Evolutionary conservation across 129 eudicot genomes (phyloP).

Genomic region (Mikania micrantha): DNA sequence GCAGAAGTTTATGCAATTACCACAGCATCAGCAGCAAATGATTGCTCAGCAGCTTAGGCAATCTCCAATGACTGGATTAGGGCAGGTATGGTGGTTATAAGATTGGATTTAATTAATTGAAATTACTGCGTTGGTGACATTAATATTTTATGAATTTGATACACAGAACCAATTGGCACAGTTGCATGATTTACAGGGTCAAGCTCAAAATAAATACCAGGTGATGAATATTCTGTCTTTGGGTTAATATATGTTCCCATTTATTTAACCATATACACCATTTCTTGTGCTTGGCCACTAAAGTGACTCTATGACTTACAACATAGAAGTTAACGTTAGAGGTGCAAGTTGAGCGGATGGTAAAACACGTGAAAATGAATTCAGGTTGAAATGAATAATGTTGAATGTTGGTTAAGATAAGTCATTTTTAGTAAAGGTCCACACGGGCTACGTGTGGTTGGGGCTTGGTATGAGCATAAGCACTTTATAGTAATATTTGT

Average conservation of each 20-base stretch:
- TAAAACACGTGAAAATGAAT: background rate
- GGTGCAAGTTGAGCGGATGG: background rate
- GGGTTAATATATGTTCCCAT: background rate
- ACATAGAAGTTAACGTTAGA: conserved; percentile 4
- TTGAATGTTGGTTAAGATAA: background rate
- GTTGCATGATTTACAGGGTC: conserved; percentile 74
- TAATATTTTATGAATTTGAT: background rate
- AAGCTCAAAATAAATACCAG: conserved; percentile 63
- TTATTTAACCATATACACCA: conserved; percentile 5
- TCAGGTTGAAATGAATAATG: background rate
- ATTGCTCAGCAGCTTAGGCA: conserved; percentile 82
- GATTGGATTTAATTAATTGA: background rate
- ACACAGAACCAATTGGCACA: conserved; percentile 66
- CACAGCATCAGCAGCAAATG: conserved; percentile 80
- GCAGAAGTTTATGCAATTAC: conserved; percentile 77
- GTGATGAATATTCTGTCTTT: conserved; percentile 19
- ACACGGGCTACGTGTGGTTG: background rate
- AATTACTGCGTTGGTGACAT: background rate
- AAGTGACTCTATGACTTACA: background rate
- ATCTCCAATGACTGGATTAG: conserved; percentile 70
- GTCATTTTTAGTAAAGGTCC: background rate
- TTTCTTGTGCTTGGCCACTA: background rate
- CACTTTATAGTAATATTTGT: background rate
- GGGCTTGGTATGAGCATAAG: background rate
- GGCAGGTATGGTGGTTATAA: conserved; percentile 46